Base-by-base conservation (phyloP, 1,284 basidiomycete species). In the Schizophyllum amplum region DNA sequence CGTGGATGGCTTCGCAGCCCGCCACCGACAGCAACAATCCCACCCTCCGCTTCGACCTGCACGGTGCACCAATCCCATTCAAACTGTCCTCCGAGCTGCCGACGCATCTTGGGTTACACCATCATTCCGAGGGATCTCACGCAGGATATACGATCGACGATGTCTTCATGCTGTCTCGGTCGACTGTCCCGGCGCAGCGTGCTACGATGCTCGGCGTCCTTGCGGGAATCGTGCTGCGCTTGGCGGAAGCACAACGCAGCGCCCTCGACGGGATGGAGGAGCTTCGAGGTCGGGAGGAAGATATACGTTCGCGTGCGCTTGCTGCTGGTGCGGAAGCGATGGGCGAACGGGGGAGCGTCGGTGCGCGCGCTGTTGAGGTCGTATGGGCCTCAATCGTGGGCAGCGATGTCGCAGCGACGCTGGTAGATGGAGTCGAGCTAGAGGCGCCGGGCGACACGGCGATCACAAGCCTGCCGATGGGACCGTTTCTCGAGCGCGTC, bases 101-200 rank as follows among this genome's bases (percentile, higher is more conserved):
- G 0, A 87, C 87, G 0, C 86, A 93, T 69, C 78, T 93, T 1
- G 94, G 94, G 1, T 75, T 97, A 22, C 94, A 98, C 69, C 94
- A 97, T 68, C 94, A 97, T 59, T 83, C 91, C 0, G 89, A 92
- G 57, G 85, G 86, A 21, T 69, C 73, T 2, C 82, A 75, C 60
- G 94, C 94, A 0, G 95, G 94, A 0, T 98, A 97, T 69, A 94
- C 92, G 0, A 72, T 96, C 0, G 84, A 89, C 42, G 94, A 97
- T 61, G 78, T 97, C n/a, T 83, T 95, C 51, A 75, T 92, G 51
- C 78, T 96, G 3, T 84, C 86, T 1, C 77, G 90, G 54, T 94
- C 92, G 4, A 91, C 87, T 0, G 88, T 94, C 0, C 84, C 87
- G 6, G 87, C 88, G 9, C 94, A 98, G 67, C 78, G 94, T 24